Base-by-base conservation (phyloP, 768 basidiomycete species). In the Pleurotus tuber-regium region DNA sequence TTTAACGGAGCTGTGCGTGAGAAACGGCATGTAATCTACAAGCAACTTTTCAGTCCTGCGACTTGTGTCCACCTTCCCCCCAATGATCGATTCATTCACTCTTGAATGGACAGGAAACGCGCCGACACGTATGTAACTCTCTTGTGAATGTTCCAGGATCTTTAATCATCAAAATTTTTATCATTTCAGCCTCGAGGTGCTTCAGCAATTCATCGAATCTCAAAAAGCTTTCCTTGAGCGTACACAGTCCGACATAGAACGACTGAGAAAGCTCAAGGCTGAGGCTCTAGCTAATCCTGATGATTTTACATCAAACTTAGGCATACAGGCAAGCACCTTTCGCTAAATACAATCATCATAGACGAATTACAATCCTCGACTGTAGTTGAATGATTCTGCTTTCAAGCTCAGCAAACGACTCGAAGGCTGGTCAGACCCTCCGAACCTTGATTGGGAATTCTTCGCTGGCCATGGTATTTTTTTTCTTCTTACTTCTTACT, bases 191-290 rank as follows among this genome's bases (percentile, higher is more conserved):
- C 66, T 82, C 58, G 76, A 85, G 65, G 84, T 84, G 72, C 84
- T 90, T 58, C 77, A 81, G 59, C 69, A 69, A 42, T 90, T 83
- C 66, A 77, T 90, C 55, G 72, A 77, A 50, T 70, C 77, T 35
- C 88, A 90, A 67, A 78, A 68, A 63, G 62, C 70, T 16, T 58
- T 87, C 28, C 78, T 90, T 33, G 72, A 75, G 43, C 77, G 77
- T 26, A 84, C 85, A 24, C 77, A 80, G 55, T 66, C 75, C 57
- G 87, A 89, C 68, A 78, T 90, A 61, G 76, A 75, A 44, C 68
- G 73, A 18, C 72, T 91, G 18, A 71, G 72, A 41, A 62, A 62
- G 33, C 69, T 85, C 26, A 76, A 70, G 54, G 65, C 58, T 12
- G 64, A 76, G 35, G 69, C 73, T 1, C 54, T 70, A 16, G 58